Conservation (phyloP, 345 rosid genomes). For the Syzygium aqueum region DNA sequence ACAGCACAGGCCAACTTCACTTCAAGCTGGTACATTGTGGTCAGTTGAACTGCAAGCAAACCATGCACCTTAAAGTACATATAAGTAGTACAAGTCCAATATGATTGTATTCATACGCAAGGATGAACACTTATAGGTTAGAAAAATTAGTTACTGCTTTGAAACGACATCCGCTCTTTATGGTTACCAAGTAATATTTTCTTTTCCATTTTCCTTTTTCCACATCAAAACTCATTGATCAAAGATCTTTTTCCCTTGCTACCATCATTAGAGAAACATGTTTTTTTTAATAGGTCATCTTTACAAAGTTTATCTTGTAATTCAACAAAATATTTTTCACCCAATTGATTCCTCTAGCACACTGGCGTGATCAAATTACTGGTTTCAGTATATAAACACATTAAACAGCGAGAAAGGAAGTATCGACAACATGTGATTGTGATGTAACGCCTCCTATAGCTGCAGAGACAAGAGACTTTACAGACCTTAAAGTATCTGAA, state of each 20-base stretch:
- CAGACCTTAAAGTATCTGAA: slow-evolving; percentile 84
- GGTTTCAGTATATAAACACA: not conserved
- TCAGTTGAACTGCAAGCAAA: not conserved
- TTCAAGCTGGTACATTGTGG: not conserved
- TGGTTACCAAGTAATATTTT: not conserved
- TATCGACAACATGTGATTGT: not conserved
- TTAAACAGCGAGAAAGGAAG: not conserved
- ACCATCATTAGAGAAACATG: too few species aligned
- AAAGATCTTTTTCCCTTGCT: not conserved
- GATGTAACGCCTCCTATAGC: not conserved
- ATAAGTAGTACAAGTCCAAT: not conserved
- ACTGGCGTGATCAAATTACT: not conserved
- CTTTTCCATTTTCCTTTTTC: not conserved
- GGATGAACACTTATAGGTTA: not conserved
- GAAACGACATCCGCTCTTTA: not conserved
- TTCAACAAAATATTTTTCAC: not conserved
- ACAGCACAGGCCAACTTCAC: not conserved
- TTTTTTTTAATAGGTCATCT: not conserved
- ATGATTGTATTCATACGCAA: not conserved
- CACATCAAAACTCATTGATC: not conserved
- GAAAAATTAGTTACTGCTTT: not conserved
- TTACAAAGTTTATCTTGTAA: not conserved
- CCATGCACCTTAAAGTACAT: not conserved
- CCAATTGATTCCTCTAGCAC: not conserved
- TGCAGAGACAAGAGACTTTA: not conserved